Base-by-base conservation (phyloP, 257 asterid species). In the Eucommia ulmoides region DNA sequence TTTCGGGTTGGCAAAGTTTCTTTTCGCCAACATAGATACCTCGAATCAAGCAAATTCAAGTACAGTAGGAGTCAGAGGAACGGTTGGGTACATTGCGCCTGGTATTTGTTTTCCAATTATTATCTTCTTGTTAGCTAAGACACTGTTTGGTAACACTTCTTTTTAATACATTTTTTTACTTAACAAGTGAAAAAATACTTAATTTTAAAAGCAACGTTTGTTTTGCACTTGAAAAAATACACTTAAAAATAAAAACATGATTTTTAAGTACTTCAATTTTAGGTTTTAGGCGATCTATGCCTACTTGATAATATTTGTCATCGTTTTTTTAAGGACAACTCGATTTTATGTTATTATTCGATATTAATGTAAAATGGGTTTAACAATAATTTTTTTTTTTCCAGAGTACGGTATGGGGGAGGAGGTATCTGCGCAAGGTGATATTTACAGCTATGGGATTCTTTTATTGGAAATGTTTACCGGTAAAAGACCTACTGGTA, bases 51-150 rank as follows among this genome's bases (percentile, higher is more conserved):
- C 4, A 14, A 51, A 56, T 15, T 51, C 52, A 19, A 63, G 53
- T 29, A 50, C 74, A 22, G 47, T 55, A 9, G 74, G 67, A 22
- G 48, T 71, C 20, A 54, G 49, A 51, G 74, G 77, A 63, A 71
- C 77, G 25, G 49, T 66, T 45, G 77, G 77, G n/a, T 71, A 71
- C 56, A 53, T 53, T 45, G 77, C 74, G 58, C 70, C 70, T 58
- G 77, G 74, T 71, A 66, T n/a, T n/a, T n/a, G 38, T 7, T 29
- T 29, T 12, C 38, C 38, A 29, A 29, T 29, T 29, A 5, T 12
- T 29, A 29, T 29, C 38, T 12, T 29, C 12, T 12, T 7, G 12
- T 29, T 29, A 29, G 7, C 12, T 29, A 7, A 12, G 12, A 29
- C 7, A 12, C 7, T 29, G 12, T 29, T 5, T 29, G 12, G 12